Percentiles rank a stretch among this genome's conserved stretches.
Evolutionary conservation across 2,329 filamentous ascomycete species (phyloP).

Genomic region (Aspergillus uvarum): DNA sequence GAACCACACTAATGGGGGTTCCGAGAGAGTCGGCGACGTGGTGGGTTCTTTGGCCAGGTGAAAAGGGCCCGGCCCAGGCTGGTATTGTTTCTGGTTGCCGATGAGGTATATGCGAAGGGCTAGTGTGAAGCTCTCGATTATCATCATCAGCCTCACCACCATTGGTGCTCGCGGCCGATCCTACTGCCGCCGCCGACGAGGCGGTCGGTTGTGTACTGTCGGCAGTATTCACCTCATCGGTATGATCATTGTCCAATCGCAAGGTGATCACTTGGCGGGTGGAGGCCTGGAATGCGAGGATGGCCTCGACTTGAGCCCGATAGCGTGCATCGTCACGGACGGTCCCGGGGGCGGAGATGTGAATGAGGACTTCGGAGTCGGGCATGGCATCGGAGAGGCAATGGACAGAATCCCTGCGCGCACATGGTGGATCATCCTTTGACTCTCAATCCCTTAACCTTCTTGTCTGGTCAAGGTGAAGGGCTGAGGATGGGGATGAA

Average conservation of each 20-base stretch:
- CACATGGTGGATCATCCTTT: conserved; percentile 7
- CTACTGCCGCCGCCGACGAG: background rate
- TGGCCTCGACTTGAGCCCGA: conserved; percentile 39
- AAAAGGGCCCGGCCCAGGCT: background rate
- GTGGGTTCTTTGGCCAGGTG: background rate
- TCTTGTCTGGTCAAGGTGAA: background rate
- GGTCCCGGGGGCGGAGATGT: conserved; percentile 42
- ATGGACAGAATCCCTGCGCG: background rate
- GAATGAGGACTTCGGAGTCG: conserved; percentile 41
- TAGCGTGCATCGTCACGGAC: conserved; percentile 40
- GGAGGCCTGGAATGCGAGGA: conserved; percentile 34
- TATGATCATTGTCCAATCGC: background rate
- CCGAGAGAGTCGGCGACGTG: conserved; percentile 27
- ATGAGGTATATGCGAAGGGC: background rate
- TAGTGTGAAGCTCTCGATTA: background rate
- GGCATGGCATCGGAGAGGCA: conserved; percentile 18
- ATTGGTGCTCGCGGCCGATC: background rate
- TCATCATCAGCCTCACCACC: background rate
- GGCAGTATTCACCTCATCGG: background rate
- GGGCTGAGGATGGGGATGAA: background rate
- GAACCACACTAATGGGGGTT: conserved; percentile 40
- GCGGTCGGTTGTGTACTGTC: background rate
- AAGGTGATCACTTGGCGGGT: conserved; percentile 26
- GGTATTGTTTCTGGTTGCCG: background rate
- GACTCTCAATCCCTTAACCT: background rate